Percentiles rank a stretch among this genome's conserved stretches.
These are phyloP conservation scores for Globisporangium heterothallicum DNA, from an alignment of 352 stramenopile genomes.

Conservation along the genomic window DNA sequence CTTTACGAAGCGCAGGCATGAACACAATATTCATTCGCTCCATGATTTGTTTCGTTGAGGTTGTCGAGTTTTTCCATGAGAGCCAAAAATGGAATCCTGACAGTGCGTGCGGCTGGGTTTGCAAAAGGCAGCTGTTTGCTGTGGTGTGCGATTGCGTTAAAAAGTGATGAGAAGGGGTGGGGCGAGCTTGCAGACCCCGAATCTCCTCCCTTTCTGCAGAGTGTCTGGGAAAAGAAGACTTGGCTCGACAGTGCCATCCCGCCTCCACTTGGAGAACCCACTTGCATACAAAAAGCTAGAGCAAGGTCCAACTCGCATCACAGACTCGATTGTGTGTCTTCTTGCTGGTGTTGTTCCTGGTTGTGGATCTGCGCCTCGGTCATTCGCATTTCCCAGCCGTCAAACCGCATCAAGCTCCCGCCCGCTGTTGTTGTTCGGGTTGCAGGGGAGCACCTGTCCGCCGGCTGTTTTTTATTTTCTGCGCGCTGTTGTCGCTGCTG, in stretches of 20 bases:
- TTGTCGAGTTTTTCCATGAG: too few species aligned
- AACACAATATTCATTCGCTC: too few species aligned
- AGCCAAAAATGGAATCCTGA: too few species aligned
- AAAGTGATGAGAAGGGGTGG: not conserved
- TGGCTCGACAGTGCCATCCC: too few species aligned
- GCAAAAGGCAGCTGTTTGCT: slow-evolving; percentile 1
- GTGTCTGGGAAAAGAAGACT: too few species aligned
- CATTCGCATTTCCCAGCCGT: too few species aligned
- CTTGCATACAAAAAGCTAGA: not conserved
- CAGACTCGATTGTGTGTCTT: not conserved
- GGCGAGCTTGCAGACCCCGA: too few species aligned
- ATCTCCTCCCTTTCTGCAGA: too few species aligned
- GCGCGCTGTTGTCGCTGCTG: not conserved
- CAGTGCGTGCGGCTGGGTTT: not conserved
- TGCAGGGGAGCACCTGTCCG: not conserved
- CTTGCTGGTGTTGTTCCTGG: not conserved
- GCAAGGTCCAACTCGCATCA: not conserved
- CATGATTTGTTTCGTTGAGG: too few species aligned
- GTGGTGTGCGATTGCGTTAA: not conserved
- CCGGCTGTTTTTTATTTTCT: not conserved
- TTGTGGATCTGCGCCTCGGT: too few species aligned
- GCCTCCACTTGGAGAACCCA: not conserved
- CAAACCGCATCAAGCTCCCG: too few species aligned
- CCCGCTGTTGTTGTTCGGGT: not conserved
- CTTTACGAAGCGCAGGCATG: too few species aligned